These are phyloP conservation scores for Heimioporus sp. DNA, from an alignment of 768 basidiomycete genomes.

Conservation along the genomic window DNA sequence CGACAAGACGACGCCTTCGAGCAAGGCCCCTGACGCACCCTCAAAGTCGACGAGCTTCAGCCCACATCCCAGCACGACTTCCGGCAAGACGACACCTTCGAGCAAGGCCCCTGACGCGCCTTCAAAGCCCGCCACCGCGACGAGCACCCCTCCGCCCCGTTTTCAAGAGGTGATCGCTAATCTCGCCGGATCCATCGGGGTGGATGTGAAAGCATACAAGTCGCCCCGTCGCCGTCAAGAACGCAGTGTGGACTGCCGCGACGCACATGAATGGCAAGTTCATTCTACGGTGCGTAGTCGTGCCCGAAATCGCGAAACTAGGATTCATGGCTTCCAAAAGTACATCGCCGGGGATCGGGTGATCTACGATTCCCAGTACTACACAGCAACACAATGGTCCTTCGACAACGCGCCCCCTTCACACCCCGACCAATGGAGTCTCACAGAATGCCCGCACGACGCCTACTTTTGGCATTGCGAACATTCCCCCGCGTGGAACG, in stretches of 20 bases:
- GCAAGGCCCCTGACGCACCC: too few relatives aligned
- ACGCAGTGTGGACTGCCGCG: constrained; percentile 7
- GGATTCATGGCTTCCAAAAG: constrained; percentile 10
- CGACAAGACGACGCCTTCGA: too few relatives aligned
- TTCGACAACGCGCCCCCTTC: constrained; percentile 17
- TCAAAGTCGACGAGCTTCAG: too few relatives aligned
- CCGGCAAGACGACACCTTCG: too few relatives aligned
- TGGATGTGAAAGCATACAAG: too few relatives aligned
- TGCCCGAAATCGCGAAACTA: fast-evolving
- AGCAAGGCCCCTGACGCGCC: too few relatives aligned
- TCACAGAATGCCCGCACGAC: not conserved
- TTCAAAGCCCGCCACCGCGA: too few relatives aligned
- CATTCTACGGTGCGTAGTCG: constrained; percentile 16
- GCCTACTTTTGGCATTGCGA: constrained; percentile 18
- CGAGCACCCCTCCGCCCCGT: too few relatives aligned
- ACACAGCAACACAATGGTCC: constrained; percentile 25
- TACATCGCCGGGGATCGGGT: constrained; percentile 21
- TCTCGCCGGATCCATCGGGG: not conserved
- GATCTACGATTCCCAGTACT: constrained; percentile 22
- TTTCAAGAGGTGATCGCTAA: too few relatives aligned
- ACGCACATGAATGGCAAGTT: constrained; percentile 22
- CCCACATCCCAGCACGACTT: too few relatives aligned
- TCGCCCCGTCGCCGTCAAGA: not conserved
- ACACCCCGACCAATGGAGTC: constrained; percentile 19
- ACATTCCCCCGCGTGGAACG: constrained; percentile 19